A percentile compares a stretch with the other conserved stretches of the same genome.
phyloP scores from a whole-genome alignment of 192 early-diverging fungal genomes.

The Spinellus fusiger region DNA sequence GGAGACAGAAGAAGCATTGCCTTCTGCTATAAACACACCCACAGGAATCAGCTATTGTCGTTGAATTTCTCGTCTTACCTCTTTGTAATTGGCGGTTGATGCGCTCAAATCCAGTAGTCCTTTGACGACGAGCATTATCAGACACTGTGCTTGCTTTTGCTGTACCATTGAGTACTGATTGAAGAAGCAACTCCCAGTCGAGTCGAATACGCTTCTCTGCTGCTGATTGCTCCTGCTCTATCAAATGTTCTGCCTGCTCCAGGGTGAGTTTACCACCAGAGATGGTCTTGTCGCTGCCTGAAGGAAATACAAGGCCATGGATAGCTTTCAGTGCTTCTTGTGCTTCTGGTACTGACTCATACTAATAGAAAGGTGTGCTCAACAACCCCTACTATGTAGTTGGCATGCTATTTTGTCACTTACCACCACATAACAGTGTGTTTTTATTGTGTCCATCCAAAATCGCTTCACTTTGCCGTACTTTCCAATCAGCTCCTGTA shows the following conservation, averaged over 20 bases:
- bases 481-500: slow-evolving; percentile 37
- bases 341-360: slow-evolving; percentile 42
- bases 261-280: slow-evolving; percentile 13
- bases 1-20: background rate
- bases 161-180: slow-evolving; percentile 10
- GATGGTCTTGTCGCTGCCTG: slow-evolving; percentile 20
- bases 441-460: slow-evolving; percentile 60
- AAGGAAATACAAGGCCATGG: slow-evolving; percentile 22
- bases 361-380: slow-evolving; percentile 47
- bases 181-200: slow-evolving; percentile 26
- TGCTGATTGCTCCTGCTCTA: slow-evolving; percentile 21
- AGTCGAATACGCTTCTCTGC: slow-evolving; percentile 20
- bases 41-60: no score
- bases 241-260: slow-evolving; percentile 21
- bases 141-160: background rate
- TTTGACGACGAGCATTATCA: background rate
- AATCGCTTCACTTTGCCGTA: slow-evolving; percentile 47
- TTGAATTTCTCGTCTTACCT: no score
- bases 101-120: slow-evolving; percentile 20
- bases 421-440: slow-evolving; percentile 59
- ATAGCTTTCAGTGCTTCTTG: slow-evolving; percentile 14
- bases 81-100: slow-evolving; percentile 26
- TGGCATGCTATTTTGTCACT: slow-evolving; percentile 1
- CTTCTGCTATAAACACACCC: background rate
- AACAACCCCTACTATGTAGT: background rate